Conservation (phyloP, 2,329 filamentous ascomycete species). For the Clonostachys rhizophaga region DNA sequence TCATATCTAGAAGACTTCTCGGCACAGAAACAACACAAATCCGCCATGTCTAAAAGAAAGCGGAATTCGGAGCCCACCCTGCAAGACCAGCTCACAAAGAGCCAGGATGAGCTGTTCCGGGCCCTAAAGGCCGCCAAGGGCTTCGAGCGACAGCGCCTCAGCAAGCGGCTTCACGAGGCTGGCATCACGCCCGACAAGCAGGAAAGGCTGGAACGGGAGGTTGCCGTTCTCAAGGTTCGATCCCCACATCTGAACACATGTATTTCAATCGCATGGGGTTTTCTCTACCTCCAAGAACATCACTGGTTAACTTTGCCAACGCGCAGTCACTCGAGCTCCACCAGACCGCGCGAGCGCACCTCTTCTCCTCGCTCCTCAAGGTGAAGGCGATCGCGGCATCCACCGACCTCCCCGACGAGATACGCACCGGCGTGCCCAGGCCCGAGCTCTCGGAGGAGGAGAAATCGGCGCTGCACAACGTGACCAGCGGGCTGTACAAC, state of each 20-base stretch:
- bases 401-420: constrained; percentile 40
- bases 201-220: constrained; percentile 57
- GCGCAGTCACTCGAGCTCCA: constrained; percentile 52
- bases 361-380: constrained; percentile 48
- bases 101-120: constrained; percentile 56
- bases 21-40: not conserved
- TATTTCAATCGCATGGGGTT: not conserved
- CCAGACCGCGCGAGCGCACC: constrained; percentile 50
- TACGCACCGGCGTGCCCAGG: constrained; percentile 41
- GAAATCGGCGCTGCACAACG: constrained; percentile 47
- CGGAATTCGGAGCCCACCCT: constrained; percentile 37
- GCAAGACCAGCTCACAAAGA: constrained; percentile 45
- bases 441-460: constrained; percentile 48
- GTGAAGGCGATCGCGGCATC: constrained; percentile 47
- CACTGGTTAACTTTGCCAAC: not conserved
- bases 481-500: constrained; percentile 54
- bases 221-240: constrained; percentile 47
- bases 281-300: not conserved
- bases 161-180: constrained; percentile 50
- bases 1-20: too few relatives aligned
- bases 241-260: not conserved
- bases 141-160: constrained; percentile 73
- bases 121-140: constrained; percentile 70
- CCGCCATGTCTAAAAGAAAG: constrained; percentile 54
- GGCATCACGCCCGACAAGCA: constrained; percentile 42